Evolutionary conservation across 2,329 filamentous ascomycete species (phyloP).

Genomic region (Trichoderma citrinoviride): DNA sequence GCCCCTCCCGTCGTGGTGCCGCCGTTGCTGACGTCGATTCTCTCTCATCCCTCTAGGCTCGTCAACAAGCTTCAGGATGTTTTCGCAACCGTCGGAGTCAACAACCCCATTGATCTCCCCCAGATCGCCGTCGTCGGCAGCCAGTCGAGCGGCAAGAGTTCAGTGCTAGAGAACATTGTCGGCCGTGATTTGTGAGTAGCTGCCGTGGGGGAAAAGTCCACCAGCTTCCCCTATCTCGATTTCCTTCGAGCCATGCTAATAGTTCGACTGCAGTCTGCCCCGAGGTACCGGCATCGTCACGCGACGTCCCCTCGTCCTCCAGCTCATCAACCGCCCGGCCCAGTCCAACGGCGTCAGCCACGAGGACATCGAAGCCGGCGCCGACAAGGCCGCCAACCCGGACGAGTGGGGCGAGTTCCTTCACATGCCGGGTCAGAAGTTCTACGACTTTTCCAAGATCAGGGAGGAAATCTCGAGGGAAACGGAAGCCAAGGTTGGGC

Average conservation of each 20-base stretch:
- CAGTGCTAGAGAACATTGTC: conserved; percentile 97
- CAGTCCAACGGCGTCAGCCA: conserved; percentile 72
- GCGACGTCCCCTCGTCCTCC: conserved; percentile 89
- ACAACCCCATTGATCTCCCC: conserved; percentile 98
- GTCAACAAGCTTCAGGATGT: conserved; percentile 99
- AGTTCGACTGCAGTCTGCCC: conserved; percentile 64
- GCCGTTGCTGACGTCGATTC: conserved; percentile 16
- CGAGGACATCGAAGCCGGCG: conserved; percentile 62
- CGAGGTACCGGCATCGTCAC: conserved; percentile 98
- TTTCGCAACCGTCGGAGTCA: conserved; percentile 95
- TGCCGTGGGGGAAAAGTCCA: background rate
- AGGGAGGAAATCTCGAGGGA: conserved; percentile 95
- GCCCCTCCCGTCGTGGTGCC: conserved; percentile 9
- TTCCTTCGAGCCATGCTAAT: background rate
- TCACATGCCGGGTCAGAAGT: conserved; percentile 96
- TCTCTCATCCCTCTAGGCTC: conserved; percentile 50
- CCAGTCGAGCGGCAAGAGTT: conserved; percentile 99
- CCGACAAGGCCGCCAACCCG: conserved; percentile 82
- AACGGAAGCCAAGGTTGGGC: conserved; percentile 93
- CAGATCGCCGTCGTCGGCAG: conserved; percentile 98
- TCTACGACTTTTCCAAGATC: conserved; percentile 97
- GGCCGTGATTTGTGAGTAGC: conserved; percentile 93
- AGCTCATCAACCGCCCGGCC: conserved; percentile 88
- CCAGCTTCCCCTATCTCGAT: conserved; percentile 1
- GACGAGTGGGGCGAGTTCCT: conserved; percentile 99